phyloP scores from a whole-genome alignment of 179 eudicot species.

The Beta lomatogona region DNA sequence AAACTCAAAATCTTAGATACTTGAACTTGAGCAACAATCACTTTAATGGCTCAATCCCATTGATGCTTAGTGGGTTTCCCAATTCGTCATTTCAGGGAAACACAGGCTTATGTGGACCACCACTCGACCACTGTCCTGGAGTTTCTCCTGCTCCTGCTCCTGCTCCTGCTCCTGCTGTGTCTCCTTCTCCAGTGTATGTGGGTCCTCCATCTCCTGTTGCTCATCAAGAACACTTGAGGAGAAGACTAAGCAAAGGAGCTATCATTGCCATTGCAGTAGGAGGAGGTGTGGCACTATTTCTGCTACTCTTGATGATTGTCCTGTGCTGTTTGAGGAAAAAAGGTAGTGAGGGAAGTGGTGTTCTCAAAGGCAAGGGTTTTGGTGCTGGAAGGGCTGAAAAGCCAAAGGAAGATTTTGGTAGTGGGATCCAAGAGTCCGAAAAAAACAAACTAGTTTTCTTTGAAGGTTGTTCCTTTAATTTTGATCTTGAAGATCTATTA shows the following conservation, averaged over 20 bases:
- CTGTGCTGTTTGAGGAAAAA: slow-evolving; percentile 59
- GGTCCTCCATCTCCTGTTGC: slow-evolving; percentile 20
- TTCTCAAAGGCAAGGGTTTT: slow-evolving; percentile 53
- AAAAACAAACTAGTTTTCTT: slow-evolving; percentile 60
- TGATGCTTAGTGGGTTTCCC: slow-evolving; percentile 55
- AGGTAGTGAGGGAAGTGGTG: slow-evolving; percentile 37
- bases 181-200: slow-evolving; percentile 22
- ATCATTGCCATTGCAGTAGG: slow-evolving; percentile 66
- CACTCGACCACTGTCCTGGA: slow-evolving; percentile 54
- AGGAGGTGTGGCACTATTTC: slow-evolving; percentile 45
- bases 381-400: slow-evolving; percentile 64
- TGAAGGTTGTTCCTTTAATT: slow-evolving; percentile 62
- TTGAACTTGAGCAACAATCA: slow-evolving; percentile 70
- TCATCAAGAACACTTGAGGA: slow-evolving; percentile 27
- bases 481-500: slow-evolving; percentile 70
- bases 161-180: slow-evolving; percentile 39
- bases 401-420: slow-evolving; percentile 68
- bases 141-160: slow-evolving; percentile 41
- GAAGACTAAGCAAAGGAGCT: slow-evolving; percentile 48
- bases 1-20: slow-evolving; percentile 38
- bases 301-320: slow-evolving; percentile 41
- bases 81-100: slow-evolving; percentile 72
- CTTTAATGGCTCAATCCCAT: slow-evolving; percentile 78
- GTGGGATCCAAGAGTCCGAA: slow-evolving; percentile 72
- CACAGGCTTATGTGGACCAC: slow-evolving; percentile 61